Evolutionary conservation across 2,329 filamentous ascomycete species (phyloP).

Genomic region (Fusarium papillatum): DNA sequence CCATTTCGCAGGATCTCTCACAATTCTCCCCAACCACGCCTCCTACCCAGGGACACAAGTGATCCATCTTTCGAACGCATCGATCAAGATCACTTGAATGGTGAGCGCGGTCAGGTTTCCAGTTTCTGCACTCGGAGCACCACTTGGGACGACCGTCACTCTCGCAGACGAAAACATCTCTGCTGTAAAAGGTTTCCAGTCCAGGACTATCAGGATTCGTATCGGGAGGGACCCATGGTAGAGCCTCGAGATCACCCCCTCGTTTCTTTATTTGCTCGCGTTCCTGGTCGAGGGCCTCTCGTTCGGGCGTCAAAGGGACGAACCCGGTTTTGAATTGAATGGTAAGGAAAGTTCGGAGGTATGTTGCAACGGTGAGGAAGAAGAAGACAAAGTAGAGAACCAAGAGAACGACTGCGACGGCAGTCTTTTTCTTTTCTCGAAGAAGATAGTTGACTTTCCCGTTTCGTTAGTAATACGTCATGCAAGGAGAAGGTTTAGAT

Average conservation of each 20-base stretch:
- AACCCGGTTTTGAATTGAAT: conserved; percentile 81
- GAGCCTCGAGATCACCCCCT: conserved; percentile 44
- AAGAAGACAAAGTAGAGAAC: conserved; percentile 81
- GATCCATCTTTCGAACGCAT: conserved; percentile 93
- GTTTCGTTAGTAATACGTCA: conserved; percentile 8
- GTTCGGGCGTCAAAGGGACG: conserved; percentile 69
- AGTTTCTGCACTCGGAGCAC: conserved; percentile 87
- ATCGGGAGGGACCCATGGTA: conserved; percentile 56
- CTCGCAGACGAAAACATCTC: conserved; percentile 88
- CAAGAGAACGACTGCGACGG: conserved; percentile 77
- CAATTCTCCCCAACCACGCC: conserved; percentile 89
- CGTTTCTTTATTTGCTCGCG: conserved; percentile 36
- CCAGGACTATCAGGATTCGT: conserved; percentile 73
- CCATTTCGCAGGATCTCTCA: conserved; percentile 49
- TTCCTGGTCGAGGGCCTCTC: conserved; percentile 47
- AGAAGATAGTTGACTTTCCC: conserved; percentile 77
- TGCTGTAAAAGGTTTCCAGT: conserved; percentile 83
- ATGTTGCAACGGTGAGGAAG: conserved; percentile 74
- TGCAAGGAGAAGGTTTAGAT: background rate
- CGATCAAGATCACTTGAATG: conserved; percentile 87
- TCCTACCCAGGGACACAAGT: conserved; percentile 97
- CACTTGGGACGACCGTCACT: conserved; percentile 86
- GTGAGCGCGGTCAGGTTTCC: conserved; percentile 90
- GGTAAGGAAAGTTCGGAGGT: conserved; percentile 77
- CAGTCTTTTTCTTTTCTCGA: conserved; percentile 57